phyloP scores from a whole-genome alignment of 441 rosid species.

The Corymbia calophylla region DNA sequence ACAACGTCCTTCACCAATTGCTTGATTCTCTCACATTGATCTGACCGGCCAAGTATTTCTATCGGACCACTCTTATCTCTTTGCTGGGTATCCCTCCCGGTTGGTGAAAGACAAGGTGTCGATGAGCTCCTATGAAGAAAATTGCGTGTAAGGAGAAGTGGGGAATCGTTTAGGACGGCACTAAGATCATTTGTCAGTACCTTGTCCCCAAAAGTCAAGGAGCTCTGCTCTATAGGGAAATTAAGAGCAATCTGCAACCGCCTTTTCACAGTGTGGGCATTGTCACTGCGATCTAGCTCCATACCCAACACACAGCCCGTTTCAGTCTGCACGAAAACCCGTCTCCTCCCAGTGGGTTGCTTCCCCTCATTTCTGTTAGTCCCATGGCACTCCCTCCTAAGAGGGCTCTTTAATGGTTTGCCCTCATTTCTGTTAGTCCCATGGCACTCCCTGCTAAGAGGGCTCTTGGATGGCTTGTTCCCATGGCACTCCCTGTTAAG shows the following conservation, averaged over 20 bases:
- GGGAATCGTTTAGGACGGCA: conserved; percentile 41
- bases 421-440: conserved; percentile 38
- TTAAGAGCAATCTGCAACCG: conserved; percentile 42
- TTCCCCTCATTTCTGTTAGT: conserved; percentile 51
- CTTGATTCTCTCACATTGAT: conserved; percentile 19
- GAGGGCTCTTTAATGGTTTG: too few species aligned
- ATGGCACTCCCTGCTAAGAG: conserved; percentile 29
- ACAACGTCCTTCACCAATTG: conserved; percentile 26
- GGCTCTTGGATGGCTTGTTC: not conserved
- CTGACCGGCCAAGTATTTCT: conserved; percentile 36
- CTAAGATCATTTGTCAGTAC: conserved; percentile 44
- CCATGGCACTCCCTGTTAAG: conserved; percentile 36
- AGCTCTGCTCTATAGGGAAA: conserved; percentile 34
- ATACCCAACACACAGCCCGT: conserved; percentile 44
- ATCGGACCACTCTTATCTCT: conserved; percentile 32
- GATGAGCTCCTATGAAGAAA: conserved; percentile 42
- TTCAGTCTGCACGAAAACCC: conserved; percentile 50
- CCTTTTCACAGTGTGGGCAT: conserved; percentile 45
- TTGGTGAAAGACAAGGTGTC: conserved; percentile 42
- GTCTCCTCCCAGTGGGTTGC: conserved; percentile 37
- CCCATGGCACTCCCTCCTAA: conserved; percentile 37
- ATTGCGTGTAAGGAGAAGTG: conserved; percentile 37
- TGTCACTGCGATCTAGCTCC: conserved; percentile 47
- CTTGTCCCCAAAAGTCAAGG: conserved; percentile 40
- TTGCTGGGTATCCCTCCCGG: conserved; percentile 32